A percentile compares a stretch with the other conserved stretches of the same genome.
phyloP scores from a whole-genome alignment of 176 grass and related monocot genomes.

The Triticum urartu region DNA sequence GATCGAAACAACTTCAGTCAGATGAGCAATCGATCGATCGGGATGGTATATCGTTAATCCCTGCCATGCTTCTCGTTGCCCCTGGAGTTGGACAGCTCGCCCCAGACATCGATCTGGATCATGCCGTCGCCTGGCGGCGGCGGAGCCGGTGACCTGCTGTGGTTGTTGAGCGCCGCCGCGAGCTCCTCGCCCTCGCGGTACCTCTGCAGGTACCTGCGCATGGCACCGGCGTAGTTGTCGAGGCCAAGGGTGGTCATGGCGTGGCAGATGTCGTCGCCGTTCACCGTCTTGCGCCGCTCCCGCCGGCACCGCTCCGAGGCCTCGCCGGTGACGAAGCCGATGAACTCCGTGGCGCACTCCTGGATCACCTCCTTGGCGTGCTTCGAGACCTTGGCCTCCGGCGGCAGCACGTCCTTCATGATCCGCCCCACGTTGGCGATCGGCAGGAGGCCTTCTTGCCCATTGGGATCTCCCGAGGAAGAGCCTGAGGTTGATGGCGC shows the following conservation, averaged over 20 bases:
- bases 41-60: constrained; percentile 3
- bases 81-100: constrained; percentile 54
- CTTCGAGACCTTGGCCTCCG: constrained; percentile 75
- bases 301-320: constrained; percentile 64
- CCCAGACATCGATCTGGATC: constrained; percentile 46
- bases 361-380: constrained; percentile 70
- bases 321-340: constrained; percentile 77
- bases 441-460: constrained; percentile 51
- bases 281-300: constrained; percentile 72
- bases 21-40: neutral
- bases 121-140: neutral
- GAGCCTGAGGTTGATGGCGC: constrained; percentile 28
- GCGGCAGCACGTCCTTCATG: constrained; percentile 65
- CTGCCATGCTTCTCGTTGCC: neutral
- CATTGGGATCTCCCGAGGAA: neutral
- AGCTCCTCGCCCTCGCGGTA: constrained; percentile 63
- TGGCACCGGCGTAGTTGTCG: constrained; percentile 69
- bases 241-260: constrained; percentile 68
- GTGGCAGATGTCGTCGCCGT: constrained; percentile 75
- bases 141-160: neutral
- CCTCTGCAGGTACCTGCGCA: constrained; percentile 69
- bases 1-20: neutral
- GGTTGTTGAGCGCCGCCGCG: constrained; percentile 34
- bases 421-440: constrained; percentile 75
- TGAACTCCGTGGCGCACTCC: constrained; percentile 76